Evolutionary conservation across 129 eudicot genomes (phyloP).

Genomic region (Escallonia herrerae): DNA sequence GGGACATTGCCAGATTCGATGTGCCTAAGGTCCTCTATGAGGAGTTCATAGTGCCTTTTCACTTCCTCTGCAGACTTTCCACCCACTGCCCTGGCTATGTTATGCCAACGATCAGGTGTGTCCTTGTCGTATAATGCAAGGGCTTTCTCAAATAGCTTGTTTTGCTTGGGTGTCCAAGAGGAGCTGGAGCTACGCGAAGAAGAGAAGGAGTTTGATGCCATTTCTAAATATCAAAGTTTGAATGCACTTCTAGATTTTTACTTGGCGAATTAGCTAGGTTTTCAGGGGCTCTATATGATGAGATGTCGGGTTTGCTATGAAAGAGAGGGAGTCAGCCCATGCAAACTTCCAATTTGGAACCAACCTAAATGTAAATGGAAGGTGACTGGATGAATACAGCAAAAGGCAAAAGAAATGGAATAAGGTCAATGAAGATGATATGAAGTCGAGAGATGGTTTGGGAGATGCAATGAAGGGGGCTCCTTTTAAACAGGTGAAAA

Average conservation of each 20-base stretch:
- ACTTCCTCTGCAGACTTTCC: slow-evolving; percentile 75
- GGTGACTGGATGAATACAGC: slow-evolving; percentile 18
- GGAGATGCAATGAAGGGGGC: slow-evolving; percentile 22
- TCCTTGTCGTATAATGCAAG: slow-evolving; percentile 55
- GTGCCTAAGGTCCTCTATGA: slow-evolving; percentile 51
- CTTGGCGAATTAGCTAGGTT: neutral
- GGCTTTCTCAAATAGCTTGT: slow-evolving; percentile 69
- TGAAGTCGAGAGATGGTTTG: slow-evolving; percentile 36
- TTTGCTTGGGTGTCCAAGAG: slow-evolving; percentile 58
- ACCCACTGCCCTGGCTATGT: slow-evolving; percentile 57
- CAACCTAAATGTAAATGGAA: neutral
- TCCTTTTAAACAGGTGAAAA: slow-evolving; percentile 45
- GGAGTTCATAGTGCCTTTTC: slow-evolving; percentile 62
- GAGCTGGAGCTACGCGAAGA: slow-evolving; percentile 44
- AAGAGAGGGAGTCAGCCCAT: neutral
- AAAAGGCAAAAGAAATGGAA: slow-evolving; percentile 4
- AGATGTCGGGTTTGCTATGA: neutral
- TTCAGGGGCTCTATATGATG: neutral
- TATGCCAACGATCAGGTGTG: slow-evolving; percentile 74
- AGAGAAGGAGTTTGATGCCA: slow-evolving; percentile 55
- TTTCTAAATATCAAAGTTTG: slow-evolving; percentile 13
- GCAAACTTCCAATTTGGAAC: neutral
- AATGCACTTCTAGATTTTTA: neutral
- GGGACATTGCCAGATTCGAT: slow-evolving; percentile 65
- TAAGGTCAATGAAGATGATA: slow-evolving; percentile 21